A percentile compares a stretch with the other conserved stretches of the same genome.
Conservation (phyloP, 1,284 basidiomycete species). For the Cutaneotrichosporon cyanovorans region DNA sequence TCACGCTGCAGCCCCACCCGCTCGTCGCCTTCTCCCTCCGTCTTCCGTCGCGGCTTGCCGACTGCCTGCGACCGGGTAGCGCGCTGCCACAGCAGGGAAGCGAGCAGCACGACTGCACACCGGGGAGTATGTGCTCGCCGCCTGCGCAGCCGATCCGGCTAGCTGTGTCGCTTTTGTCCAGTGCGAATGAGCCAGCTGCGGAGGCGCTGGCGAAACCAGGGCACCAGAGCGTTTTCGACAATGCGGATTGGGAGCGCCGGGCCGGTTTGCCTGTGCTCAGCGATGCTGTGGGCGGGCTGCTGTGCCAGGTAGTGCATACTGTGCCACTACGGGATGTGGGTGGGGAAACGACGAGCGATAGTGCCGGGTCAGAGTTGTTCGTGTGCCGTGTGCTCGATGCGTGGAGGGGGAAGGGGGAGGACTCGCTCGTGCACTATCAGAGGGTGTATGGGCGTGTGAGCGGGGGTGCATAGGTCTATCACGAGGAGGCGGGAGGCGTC, state of each 20-base stretch:
- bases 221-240: constrained; percentile 27
- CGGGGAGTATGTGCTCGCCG: not conserved
- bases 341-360: constrained; percentile 4
- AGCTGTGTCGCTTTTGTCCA: constrained; percentile 31
- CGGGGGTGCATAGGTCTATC: not conserved
- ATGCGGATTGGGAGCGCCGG: constrained; percentile 13
- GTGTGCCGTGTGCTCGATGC: constrained; percentile 38
- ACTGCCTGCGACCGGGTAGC: constrained; percentile 48
- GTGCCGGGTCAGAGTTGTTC: constrained; percentile 38
- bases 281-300: constrained; percentile 20
- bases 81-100: not conserved
- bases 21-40: constrained; percentile 79
- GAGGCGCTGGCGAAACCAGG: constrained; percentile 26
- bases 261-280: constrained; percentile 12
- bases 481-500: no score
- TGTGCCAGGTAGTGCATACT: constrained; percentile 27
- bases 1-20: constrained; percentile 76
- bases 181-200: constrained; percentile 22
- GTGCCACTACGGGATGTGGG: constrained; percentile 19
- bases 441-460: constrained; percentile 21
- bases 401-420: constrained; percentile 3
- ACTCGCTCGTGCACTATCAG: constrained; percentile 34
- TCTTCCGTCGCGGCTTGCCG: constrained; percentile 77
- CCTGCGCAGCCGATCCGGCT: constrained; percentile 9
- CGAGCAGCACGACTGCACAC: not conserved